Percentiles rank a stretch among this genome's conserved stretches.
Evolutionary conservation across 768 basidiomycete species (phyloP).

Genomic region (Lactarius sanguifluus): DNA sequence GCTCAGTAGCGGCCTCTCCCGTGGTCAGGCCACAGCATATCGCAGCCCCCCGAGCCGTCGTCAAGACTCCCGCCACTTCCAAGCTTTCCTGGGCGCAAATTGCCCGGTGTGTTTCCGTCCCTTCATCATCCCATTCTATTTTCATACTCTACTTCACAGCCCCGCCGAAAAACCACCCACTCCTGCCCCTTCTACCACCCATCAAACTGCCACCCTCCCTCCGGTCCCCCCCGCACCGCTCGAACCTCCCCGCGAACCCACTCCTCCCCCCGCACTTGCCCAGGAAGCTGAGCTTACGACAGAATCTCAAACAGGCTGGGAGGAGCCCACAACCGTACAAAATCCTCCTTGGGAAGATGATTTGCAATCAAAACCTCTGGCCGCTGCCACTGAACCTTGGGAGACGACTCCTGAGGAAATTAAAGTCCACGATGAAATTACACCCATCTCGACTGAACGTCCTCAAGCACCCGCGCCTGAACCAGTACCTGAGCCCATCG

Average conservation of each 20-base stretch:
- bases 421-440: slow-evolving; percentile 22
- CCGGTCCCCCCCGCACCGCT: slow-evolving; percentile 31
- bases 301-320: slow-evolving; percentile 47
- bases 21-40: slow-evolving; percentile 37
- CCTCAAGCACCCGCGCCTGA: slow-evolving; percentile 23
- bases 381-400: slow-evolving; percentile 40
- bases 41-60: slow-evolving; percentile 30
- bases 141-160: slow-evolving; percentile 38
- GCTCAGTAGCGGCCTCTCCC: slow-evolving; percentile 33
- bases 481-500: slow-evolving; percentile 38
- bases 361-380: slow-evolving; percentile 42
- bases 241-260: slow-evolving; percentile 31
- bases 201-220: slow-evolving; percentile 32
- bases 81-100: slow-evolving; percentile 87
- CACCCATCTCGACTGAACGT: slow-evolving; percentile 15
- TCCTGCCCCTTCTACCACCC: slow-evolving; percentile 37
- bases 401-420: slow-evolving; percentile 21
- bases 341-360: slow-evolving; percentile 74
- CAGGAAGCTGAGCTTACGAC: slow-evolving; percentile 40
- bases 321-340: slow-evolving; percentile 71
- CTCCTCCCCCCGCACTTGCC: slow-evolving; percentile 24
- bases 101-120: slow-evolving; percentile 54
- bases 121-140: slow-evolving; percentile 2
- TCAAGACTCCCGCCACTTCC: slow-evolving; percentile 66
- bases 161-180: slow-evolving; percentile 64